phyloP scores from a whole-genome alignment of 305 asterid genomes.

The Withania somnifera region DNA sequence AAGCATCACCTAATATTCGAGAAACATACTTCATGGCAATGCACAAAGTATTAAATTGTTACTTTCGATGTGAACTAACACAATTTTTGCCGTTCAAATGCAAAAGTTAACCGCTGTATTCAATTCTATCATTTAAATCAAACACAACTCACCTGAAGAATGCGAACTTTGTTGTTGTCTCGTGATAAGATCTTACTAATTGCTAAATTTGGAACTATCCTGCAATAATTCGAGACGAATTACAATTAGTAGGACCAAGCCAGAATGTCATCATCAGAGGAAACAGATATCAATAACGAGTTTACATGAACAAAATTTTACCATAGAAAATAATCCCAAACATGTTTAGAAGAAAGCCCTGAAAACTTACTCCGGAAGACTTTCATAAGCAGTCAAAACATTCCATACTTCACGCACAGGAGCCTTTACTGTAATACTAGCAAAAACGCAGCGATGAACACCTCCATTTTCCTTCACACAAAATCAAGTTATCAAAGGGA shows the following conservation, averaged over 20 bases:
- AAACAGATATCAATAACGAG: not conserved
- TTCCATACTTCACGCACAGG: constrained; percentile 87
- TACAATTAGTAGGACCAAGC: not conserved
- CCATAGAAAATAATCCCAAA: no score
- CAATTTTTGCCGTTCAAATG: not conserved
- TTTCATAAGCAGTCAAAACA: constrained; percentile 82
- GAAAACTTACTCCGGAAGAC: constrained; percentile 75
- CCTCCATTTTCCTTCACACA: constrained; percentile 87
- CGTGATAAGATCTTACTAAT: constrained; percentile 86
- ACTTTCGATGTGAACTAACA: not conserved
- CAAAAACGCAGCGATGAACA: constrained; percentile 87
- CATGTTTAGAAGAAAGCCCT: not conserved
- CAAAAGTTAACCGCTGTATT: not conserved
- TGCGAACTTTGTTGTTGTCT: constrained; percentile 80
- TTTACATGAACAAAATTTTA: no score
- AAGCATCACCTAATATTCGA: not conserved
- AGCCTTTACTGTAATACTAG: constrained; percentile 91
- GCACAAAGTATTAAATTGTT: not conserved
- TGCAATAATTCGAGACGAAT: constrained; percentile 27
- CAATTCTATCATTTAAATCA: not conserved
- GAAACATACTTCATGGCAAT: not conserved
- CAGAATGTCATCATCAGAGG: not conserved
- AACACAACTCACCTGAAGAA: constrained; percentile 54
- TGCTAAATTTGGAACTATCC: constrained; percentile 91
- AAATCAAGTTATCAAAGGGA: constrained; percentile 21